These are phyloP conservation scores for Hypsizygus ulmarius DNA, from an alignment of 1,284 basidiomycete genomes.

Conservation along the genomic window DNA sequence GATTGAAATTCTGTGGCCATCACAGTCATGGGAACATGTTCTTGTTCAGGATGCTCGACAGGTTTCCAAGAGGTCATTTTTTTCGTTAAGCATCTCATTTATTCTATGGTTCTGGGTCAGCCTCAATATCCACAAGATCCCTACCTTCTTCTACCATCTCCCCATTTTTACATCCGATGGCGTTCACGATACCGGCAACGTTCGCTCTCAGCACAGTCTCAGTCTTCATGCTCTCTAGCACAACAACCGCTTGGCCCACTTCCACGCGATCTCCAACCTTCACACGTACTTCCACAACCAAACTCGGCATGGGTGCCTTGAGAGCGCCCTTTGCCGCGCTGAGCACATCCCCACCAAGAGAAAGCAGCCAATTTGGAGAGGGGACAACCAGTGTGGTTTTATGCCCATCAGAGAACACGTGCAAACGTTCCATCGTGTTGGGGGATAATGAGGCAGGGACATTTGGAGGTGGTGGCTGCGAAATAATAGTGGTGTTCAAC, in stretches of 20 bases:
- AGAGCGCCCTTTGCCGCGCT: constrained; percentile 52
- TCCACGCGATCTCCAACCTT: constrained; percentile 74
- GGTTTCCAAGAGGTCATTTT: no score
- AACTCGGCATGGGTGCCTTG: constrained; percentile 85
- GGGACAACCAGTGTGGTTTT: constrained; percentile 62
- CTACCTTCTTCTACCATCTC: constrained; percentile 88
- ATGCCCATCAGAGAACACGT: constrained; percentile 60
- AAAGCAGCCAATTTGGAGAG: constrained; percentile 64
- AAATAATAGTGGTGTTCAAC: constrained; percentile 63
- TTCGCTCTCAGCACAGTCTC: constrained; percentile 82
- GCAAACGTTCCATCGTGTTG: constrained; percentile 63
- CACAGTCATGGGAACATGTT: no score
- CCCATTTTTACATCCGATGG: constrained; percentile 74
- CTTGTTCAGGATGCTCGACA: no score
- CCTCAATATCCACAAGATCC: constrained; percentile 69
- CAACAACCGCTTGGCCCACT: constrained; percentile 76
- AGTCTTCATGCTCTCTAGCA: constrained; percentile 96
- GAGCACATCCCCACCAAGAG: constrained; percentile 55
- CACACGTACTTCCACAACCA: constrained; percentile 85
- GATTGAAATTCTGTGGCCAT: no score
- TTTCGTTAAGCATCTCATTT: no score
- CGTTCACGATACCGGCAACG: constrained; percentile 63
- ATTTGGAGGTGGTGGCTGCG: constrained; percentile 54
- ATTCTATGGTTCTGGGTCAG: constrained; percentile 17
- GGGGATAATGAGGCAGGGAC: constrained; percentile 49